Percentiles rank a stretch among this genome's conserved stretches.
Evolutionary conservation across 805 yeast genomes (phyloP).

Genomic region (Starmerella cellae): DNA sequence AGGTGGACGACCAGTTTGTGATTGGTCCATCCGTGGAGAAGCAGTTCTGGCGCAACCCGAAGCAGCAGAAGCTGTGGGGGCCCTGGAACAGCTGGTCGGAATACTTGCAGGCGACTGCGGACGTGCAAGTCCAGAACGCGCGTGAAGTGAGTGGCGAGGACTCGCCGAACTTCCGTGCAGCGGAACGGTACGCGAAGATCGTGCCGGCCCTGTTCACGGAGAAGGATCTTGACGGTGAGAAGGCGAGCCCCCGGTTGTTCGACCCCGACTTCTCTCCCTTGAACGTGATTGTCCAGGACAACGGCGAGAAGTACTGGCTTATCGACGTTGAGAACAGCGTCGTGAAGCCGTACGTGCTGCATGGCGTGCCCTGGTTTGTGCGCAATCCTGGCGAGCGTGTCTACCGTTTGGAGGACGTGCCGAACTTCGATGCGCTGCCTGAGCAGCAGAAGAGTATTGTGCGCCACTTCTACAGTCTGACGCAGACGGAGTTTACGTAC

Average conservation of each 20-base stretch:
- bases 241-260: slow-evolving; percentile 59
- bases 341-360: slow-evolving; percentile 70
- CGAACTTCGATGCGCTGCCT: slow-evolving; percentile 49
- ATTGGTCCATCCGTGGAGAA: slow-evolving; percentile 84
- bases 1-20: slow-evolving; percentile 35
- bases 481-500: slow-evolving; percentile 85
- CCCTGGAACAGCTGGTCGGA: slow-evolving; percentile 68
- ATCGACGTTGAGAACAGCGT: slow-evolving; percentile 74
- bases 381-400: slow-evolving; percentile 82
- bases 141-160: slow-evolving; percentile 43
- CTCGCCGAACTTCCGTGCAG: slow-evolving; percentile 40
- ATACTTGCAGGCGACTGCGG: slow-evolving; percentile 50
- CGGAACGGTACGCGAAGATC: slow-evolving; percentile 43
- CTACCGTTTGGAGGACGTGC: slow-evolving; percentile 63
- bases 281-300: slow-evolving; percentile 45
- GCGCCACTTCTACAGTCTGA: slow-evolving; percentile 73
- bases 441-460: slow-evolving; percentile 69
- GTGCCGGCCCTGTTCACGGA: slow-evolving; percentile 45
- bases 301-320: slow-evolving; percentile 34
- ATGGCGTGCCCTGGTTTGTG: slow-evolving; percentile 68
- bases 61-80: slow-evolving; percentile 40
- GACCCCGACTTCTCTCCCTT: slow-evolving; percentile 85
- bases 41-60: slow-evolving; percentile 50
- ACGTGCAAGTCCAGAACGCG: slow-evolving; percentile 50
- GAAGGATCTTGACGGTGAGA: slow-evolving; percentile 38